Evolutionary conservation across 345 rosid genomes (phyloP).

Genomic region (Cardamine occulta): DNA sequence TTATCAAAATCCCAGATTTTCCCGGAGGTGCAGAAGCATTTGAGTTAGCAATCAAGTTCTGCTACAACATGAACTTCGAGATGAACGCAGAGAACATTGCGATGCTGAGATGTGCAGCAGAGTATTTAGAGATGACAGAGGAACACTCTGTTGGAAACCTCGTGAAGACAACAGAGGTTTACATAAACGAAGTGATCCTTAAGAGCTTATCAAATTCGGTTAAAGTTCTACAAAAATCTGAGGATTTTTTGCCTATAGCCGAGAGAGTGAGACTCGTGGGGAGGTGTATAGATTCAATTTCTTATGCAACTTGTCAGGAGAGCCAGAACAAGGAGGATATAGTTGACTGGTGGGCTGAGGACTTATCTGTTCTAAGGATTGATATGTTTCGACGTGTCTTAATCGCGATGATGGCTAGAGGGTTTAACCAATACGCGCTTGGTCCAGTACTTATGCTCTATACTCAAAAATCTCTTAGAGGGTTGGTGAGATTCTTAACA

Average conservation of each 20-base stretch:
- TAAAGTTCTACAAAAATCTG: constrained; percentile 56
- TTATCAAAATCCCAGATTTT: constrained; percentile 54
- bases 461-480: constrained; percentile 84
- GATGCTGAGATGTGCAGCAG: constrained; percentile 74
- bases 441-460: constrained; percentile 87
- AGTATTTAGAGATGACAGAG: constrained; percentile 88
- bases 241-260: constrained; percentile 60
- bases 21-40: constrained; percentile 78
- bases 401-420: constrained; percentile 76
- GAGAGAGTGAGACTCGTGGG: constrained; percentile 76
- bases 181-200: constrained; percentile 70
- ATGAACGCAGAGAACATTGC: constrained; percentile 74
- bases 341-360: constrained; percentile 89
- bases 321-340: constrained; percentile 49
- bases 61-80: constrained; percentile 84
- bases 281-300: constrained; percentile 74
- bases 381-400: constrained; percentile 78
- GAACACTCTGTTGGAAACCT: constrained; percentile 74
- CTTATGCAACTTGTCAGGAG: constrained; percentile 67
- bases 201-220: constrained; percentile 66
- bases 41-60: constrained; percentile 81
- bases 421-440: constrained; percentile 67
- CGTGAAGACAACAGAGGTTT: constrained; percentile 68
- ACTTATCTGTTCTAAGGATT: constrained; percentile 63
- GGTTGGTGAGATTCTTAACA: constrained; percentile 73